phyloP scores from a whole-genome alignment of 306 rosid genomes.

The Herpetospermum pedunculosum region DNA sequence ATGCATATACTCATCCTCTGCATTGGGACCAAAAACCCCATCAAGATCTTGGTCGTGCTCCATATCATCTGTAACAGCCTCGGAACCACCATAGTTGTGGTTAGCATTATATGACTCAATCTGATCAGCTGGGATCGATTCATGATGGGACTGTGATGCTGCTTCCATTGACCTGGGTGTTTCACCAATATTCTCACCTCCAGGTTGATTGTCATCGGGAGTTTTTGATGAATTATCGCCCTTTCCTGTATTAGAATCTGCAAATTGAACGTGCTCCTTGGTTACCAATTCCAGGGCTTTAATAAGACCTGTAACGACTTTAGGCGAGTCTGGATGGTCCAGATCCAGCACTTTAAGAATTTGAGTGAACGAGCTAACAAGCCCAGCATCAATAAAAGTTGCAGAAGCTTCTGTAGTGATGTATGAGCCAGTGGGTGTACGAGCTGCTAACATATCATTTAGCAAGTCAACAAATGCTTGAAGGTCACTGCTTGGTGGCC shows the following conservation, averaged over 20 bases:
- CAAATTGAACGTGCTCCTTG: conserved; percentile 69
- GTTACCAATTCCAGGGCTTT: conserved; percentile 90
- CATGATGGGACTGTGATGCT: conserved; percentile 47
- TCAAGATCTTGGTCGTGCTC: conserved; percentile 90
- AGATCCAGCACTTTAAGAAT: conserved; percentile 75
- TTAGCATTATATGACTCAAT: conserved; percentile 44
- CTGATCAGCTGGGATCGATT: conserved; percentile 44
- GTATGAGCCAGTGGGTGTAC: conserved; percentile 80
- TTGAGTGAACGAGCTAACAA: conserved; percentile 55
- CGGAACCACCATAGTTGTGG: conserved; percentile 76
- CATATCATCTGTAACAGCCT: conserved; percentile 91
- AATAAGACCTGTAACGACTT: conserved; percentile 69
- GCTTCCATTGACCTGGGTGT: conserved; percentile 52
- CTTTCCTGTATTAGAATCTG: conserved; percentile 53
- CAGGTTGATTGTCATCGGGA: conserved; percentile 47
- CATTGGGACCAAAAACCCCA: conserved; percentile 53
- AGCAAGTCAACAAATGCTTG: conserved; percentile 78
- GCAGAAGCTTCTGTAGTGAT: conserved; percentile 76
- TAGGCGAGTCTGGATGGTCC: conserved; percentile 83
- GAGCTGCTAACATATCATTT: conserved; percentile 78
- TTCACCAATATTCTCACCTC: conserved; percentile 36
- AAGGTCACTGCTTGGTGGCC: conserved; percentile 52
- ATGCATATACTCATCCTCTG: conserved; percentile 80
- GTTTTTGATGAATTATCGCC: conserved; percentile 47
- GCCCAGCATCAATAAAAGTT: conserved; percentile 80